Evolutionary conservation across 2,329 filamentous ascomycete species (phyloP), one percentile per base, ranked within the genome.

Genomic region (Aspergillus carbonarius): DNA sequence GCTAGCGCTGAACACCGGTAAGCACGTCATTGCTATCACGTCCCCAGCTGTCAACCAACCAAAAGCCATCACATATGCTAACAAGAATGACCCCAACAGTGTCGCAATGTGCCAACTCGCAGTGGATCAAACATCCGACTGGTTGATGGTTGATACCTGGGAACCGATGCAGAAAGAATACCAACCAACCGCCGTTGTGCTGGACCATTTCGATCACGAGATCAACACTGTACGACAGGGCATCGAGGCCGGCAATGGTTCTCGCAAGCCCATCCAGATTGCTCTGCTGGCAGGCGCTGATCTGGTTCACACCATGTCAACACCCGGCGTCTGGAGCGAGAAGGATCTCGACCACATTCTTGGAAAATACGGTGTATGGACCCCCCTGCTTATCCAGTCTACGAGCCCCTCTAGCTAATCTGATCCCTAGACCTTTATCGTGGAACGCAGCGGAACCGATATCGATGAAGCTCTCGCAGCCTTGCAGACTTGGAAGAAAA

Each of bases 121-220:
- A 7, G 88, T 92, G 23, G 75, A 78, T 27, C 83, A 89, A 66
- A 88, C 90, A 53, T 88, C 88, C 52, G 86, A 86, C 67, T 92
- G 90, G 88, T 81, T 96, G 60, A 92, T 92, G 86, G 90, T 95
- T 47, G 92, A 96, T 72, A 87, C 90, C 0, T 96, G 90, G 88
- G 93, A 96, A 80, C 90, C 91, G n/a, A 81, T 89, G 68, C 87
- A 96, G 77, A 85, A 88, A 69, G 83, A 90, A 65, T 98, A 96
- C 72, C 88, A 92, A 62, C 92, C 92, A 15, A 98, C 93, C 0
- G 93, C 93, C 39, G 85, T 89, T 67, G 93, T 96, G 40, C 81
- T 97, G 50, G 92, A 96, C 70, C 93, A 97, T 76, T 95, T 97
- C 68, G 88, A 96, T 65, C 79, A 93, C 71, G 92, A 97, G 74